Evolutionary conservation across 345 rosid genomes (phyloP).

Genomic region (Citrus mangshanensis): DNA sequence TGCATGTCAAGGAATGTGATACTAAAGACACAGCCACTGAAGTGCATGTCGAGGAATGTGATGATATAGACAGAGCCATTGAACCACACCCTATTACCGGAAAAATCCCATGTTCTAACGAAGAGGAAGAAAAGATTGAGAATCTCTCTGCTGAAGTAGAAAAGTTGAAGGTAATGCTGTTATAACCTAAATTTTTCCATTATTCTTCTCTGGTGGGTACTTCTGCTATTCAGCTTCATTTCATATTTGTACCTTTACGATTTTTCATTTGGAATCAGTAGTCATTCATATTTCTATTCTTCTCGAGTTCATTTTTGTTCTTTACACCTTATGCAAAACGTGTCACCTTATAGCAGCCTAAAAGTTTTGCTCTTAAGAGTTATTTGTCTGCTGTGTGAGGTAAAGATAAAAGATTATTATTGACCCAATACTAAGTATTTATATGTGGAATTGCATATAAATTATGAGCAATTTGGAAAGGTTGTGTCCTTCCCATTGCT

Average conservation of each 20-base stretch:
- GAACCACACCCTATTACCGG: slow-evolving; percentile 15
- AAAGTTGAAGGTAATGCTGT: slow-evolving; percentile 56
- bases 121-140: slow-evolving; percentile 42
- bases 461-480: neutral
- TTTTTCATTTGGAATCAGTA: slow-evolving; percentile 4
- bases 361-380: neutral
- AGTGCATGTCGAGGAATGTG: slow-evolving; percentile 25
- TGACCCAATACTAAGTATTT: neutral
- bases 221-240: neutral
- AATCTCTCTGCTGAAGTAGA: slow-evolving; percentile 51
- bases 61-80: slow-evolving; percentile 14
- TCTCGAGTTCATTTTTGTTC: neutral
- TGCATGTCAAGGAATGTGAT: slow-evolving; percentile 26
- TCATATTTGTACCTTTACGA: neutral
- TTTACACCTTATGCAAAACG: neutral
- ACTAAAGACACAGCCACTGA: slow-evolving; percentile 12
- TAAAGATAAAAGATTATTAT: neutral
- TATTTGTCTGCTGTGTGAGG: neutral
- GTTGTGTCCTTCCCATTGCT: neutral
- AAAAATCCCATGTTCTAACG: slow-evolving; percentile 30
- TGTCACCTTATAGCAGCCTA: neutral
- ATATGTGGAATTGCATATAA: neutral
- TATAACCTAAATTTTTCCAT: slow-evolving; percentile 12
- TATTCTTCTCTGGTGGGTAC: neutral
- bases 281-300: neutral